Base-by-base conservation (phyloP, 495 filamentous ascomycete species). In the Hypoxylon trugodes region DNA sequence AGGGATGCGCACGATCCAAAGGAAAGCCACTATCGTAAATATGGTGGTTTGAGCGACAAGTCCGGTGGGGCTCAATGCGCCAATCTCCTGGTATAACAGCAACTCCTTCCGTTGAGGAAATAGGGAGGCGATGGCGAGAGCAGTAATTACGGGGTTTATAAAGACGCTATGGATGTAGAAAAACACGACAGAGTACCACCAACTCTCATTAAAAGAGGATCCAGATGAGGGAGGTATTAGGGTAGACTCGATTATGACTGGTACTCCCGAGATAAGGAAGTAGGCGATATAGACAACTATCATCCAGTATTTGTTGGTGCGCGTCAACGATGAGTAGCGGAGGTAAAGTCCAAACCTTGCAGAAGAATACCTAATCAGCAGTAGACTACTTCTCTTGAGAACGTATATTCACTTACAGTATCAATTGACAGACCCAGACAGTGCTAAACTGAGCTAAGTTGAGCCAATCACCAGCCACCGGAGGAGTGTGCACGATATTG, bases 371-470 rank as follows among this genome's bases (percentile, higher is more conserved):
- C n/a, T n/a, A n/a, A n/a, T n/a, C n/a, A n/a, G n/a, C n/a, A n/a
- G n/a, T n/a, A n/a, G n/a, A n/a, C n/a, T n/a, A n/a, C n/a, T n/a
- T n/a, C 12, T 2, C 12, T 5, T 19, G 18, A 7, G 35, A 16
- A 10, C 6, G 22, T 21, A 18, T 26, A 4, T 57, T 15, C n/a
- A 22, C 33, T 46, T 43, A 57, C 53, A 57, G 30, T 25, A 45
- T 7, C n/a, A 45, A n/a, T 21, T 57, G 40, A 19, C 40, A 46
- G 12, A 57, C 15, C 38, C 22, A 57, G 18, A 46, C 15, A 2
- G 36, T 15, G 6, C 30, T 13, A 16, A 38, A 52, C 15, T 59
- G 43, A 48, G 28, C 18, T 3, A 59, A n/a, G n/a, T 59, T 49
- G 22, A 59, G 40, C 53, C 52, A 57, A 30, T 57, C 42, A 13